These are phyloP conservation scores for Xanthoceras sorbifolium DNA, from an alignment of 345 rosid species.

Conservation along the genomic window DNA sequence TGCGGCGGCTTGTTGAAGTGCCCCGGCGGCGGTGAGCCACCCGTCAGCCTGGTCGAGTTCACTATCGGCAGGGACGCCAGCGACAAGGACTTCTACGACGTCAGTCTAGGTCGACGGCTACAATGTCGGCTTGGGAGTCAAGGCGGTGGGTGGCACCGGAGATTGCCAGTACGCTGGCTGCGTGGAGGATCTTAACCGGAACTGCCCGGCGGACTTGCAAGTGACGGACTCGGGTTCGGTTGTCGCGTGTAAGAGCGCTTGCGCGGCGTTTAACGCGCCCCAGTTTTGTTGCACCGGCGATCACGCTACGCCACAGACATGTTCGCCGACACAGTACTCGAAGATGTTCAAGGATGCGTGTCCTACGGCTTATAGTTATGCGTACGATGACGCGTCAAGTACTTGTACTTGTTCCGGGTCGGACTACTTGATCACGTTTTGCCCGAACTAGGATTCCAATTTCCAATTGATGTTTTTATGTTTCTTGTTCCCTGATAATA, in stretches of 20 bases:
- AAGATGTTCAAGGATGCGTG: slow-evolving; percentile 81
- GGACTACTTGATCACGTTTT: slow-evolving; percentile 76
- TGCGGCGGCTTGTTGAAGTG: slow-evolving; percentile 74
- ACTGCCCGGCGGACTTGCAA: slow-evolving; percentile 69
- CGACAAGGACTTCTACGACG: slow-evolving; percentile 81
- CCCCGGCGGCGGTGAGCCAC: slow-evolving; percentile 74
- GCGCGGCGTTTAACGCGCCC: slow-evolving; percentile 70
- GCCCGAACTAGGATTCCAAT: slow-evolving; percentile 37
- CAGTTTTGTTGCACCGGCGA: slow-evolving; percentile 83
- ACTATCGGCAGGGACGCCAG: slow-evolving; percentile 46
- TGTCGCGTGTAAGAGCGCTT: slow-evolving; percentile 88
- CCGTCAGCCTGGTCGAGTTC: slow-evolving; percentile 69
- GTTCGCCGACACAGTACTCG: slow-evolving; percentile 77
- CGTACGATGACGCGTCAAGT: slow-evolving; percentile 86
- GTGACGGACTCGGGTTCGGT: slow-evolving; percentile 49
- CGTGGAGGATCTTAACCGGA: slow-evolving; percentile 56
- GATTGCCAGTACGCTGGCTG: slow-evolving; percentile 84
- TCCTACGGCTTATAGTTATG: slow-evolving; percentile 88
- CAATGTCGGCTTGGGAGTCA: slow-evolving; percentile 74
- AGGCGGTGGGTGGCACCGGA: slow-evolving; percentile 65
- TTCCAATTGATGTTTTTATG: not conserved
- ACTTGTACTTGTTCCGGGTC: slow-evolving; percentile 81
- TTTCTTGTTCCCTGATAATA: not conserved
- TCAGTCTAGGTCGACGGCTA: slow-evolving; percentile 97
- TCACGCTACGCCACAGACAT: slow-evolving; percentile 70